A percentile compares a stretch with the other conserved stretches of the same genome.
Conservation (phyloP, 345 rosid species). For the Salix purpurea region DNA sequence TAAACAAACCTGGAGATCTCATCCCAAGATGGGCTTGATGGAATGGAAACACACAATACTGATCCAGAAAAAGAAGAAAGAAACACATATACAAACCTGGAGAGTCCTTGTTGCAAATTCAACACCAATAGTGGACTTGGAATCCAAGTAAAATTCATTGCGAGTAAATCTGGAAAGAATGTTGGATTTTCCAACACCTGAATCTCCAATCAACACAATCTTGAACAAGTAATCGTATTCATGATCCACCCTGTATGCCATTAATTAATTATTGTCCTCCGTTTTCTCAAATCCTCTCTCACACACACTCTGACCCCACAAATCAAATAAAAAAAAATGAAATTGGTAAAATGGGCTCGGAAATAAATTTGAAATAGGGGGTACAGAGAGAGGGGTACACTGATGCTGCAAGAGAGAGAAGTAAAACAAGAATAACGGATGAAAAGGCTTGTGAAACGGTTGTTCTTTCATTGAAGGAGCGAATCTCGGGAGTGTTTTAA, state of each 20-base stretch:
- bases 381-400: neutral
- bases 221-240: slow-evolving; percentile 65
- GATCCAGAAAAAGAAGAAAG: neutral
- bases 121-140: slow-evolving; percentile 69
- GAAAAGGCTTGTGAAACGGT: slow-evolving; percentile 37
- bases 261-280: slow-evolving; percentile 2
- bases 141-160: slow-evolving; percentile 60
- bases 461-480: slow-evolving; percentile 23
- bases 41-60: no score
- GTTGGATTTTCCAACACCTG: slow-evolving; percentile 72
- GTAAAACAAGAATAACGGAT: slow-evolving; percentile 27
- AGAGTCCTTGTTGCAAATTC: slow-evolving; percentile 71
- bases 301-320: neutral
- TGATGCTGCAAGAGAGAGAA: no score
- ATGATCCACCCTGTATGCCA: slow-evolving; percentile 66
- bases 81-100: slow-evolving; percentile 30
- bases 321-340: neutral
- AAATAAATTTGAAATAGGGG: neutral
- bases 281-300: neutral
- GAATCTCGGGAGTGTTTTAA: slow-evolving; percentile 12
- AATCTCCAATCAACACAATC: slow-evolving; percentile 62
- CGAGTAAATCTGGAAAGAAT: slow-evolving; percentile 64
- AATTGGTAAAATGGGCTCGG: neutral
- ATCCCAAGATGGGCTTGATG: no score
- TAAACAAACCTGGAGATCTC: neutral